These are phyloP conservation scores for Tulasnella sp. DNA, from an alignment of 768 basidiomycete species.

Conservation along the genomic window DNA sequence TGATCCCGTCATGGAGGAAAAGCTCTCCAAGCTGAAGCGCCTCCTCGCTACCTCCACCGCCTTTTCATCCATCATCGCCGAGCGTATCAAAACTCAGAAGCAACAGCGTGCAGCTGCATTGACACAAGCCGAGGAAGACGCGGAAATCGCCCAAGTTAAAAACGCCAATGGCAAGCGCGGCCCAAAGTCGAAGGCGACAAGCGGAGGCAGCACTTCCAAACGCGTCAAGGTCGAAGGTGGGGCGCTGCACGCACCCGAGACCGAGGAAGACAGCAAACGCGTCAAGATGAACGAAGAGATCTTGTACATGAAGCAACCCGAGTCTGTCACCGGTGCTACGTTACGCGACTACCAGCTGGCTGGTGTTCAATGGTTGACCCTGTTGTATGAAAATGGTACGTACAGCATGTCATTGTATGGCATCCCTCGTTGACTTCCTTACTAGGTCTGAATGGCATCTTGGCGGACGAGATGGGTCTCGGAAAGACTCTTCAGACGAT, in stretches of 20 bases:
- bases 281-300: constrained; percentile 3
- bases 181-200: not conserved
- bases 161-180: constrained; percentile 4
- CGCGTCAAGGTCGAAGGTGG: constrained; percentile 3
- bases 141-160: not conserved
- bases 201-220: not conserved
- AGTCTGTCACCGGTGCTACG: constrained; percentile 70
- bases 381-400: constrained; percentile 70
- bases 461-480: constrained; percentile 82
- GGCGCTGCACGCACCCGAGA: not conserved
- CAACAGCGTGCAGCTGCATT: not conserved
- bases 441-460: constrained; percentile 24
- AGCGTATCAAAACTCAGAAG: constrained; percentile 11
- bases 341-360: constrained; percentile 88
- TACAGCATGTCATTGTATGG: constrained; percentile 4
- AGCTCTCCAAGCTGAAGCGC: not conserved
- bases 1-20: not conserved
- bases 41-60: constrained; percentile 10
- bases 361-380: constrained; percentile 92
- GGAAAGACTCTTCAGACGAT: constrained; percentile 81
- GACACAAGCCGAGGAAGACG: not conserved
- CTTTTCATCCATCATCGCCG: constrained; percentile 13
- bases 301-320: constrained; percentile 43
- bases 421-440: not conserved
- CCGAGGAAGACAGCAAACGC: not conserved